These are phyloP conservation scores for Pinus albicaulis DNA, from an alignment of 75 land plant genomes.

Conservation along the genomic window DNA sequence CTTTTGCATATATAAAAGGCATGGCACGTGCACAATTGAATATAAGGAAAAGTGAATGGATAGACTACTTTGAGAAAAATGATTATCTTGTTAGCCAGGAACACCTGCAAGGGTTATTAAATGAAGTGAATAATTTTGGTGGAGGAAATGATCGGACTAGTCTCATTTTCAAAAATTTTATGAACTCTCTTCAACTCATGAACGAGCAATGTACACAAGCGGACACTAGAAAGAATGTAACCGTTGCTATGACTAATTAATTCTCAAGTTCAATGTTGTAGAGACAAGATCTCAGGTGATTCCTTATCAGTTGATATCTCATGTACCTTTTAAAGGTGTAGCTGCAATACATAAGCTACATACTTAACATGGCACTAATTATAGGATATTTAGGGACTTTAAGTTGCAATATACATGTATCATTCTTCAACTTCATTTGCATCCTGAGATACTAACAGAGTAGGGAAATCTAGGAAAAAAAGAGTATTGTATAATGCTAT, in stretches of 20 bases:
- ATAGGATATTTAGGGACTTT: too few species aligned
- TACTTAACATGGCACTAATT: not conserved
- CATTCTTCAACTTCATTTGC: too few species aligned
- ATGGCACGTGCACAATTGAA: slow-evolving; percentile 8
- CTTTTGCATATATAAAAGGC: not conserved
- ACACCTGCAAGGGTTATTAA: slow-evolving; percentile 6
- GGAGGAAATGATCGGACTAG: slow-evolving; percentile 4
- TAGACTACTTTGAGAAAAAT: slow-evolving; percentile 2
- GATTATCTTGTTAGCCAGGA: not conserved
- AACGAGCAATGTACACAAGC: slow-evolving; percentile 3
- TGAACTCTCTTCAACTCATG: not conserved
- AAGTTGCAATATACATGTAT: too few species aligned
- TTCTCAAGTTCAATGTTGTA: not conserved
- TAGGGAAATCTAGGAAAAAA: not conserved
- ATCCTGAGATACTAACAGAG: too few species aligned
- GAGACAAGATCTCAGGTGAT: not conserved
- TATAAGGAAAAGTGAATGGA: slow-evolving; percentile 5
- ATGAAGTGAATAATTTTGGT: not conserved
- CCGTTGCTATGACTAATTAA: not conserved
- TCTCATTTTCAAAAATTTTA: slow-evolving; percentile 1
- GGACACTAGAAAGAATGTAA: not conserved
- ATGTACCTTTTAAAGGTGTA: not conserved
- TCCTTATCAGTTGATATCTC: not conserved
- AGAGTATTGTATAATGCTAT: not conserved
- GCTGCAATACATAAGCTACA: not conserved